phyloP scores from a whole-genome alignment of 2,329 filamentous ascomycete species.

The Colletotrichum euphorbiae region DNA sequence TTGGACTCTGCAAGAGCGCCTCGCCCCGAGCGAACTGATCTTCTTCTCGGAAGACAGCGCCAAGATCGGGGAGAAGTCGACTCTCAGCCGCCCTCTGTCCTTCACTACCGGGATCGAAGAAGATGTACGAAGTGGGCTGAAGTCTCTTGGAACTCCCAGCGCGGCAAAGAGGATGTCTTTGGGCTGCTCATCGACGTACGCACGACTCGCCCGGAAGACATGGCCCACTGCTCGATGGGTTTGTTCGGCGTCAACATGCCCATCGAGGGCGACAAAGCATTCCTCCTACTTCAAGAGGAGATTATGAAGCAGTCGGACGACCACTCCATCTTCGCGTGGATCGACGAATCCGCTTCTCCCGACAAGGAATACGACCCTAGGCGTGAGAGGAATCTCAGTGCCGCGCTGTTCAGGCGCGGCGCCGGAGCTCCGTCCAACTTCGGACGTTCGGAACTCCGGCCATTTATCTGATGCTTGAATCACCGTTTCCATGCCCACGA shows the following conservation, averaged over 20 bases:
- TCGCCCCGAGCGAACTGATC: neutral
- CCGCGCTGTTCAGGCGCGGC: no score
- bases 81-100: neutral
- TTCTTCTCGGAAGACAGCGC: neutral
- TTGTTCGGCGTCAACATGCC: neutral
- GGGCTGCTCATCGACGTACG: neutral
- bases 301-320: conserved; percentile 13
- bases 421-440: no score
- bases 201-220: neutral
- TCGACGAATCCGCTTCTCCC: neutral
- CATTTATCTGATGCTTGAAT: no score
- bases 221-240: neutral
- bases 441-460: no score
- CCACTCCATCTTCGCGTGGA: conserved; percentile 2
- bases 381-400: no score
- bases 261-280: neutral
- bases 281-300: conserved; percentile 1
- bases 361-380: neutral
- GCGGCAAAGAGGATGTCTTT: neutral
- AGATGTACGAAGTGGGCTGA: neutral
- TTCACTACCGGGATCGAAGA: neutral
- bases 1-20: neutral
- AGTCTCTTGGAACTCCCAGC: neutral
- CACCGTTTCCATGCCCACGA: neutral
- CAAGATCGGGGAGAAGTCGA: neutral